Evolutionary conservation across 176 grass and related monocot genomes (phyloP).

Genomic region (Alopecurus myosuroides): DNA sequence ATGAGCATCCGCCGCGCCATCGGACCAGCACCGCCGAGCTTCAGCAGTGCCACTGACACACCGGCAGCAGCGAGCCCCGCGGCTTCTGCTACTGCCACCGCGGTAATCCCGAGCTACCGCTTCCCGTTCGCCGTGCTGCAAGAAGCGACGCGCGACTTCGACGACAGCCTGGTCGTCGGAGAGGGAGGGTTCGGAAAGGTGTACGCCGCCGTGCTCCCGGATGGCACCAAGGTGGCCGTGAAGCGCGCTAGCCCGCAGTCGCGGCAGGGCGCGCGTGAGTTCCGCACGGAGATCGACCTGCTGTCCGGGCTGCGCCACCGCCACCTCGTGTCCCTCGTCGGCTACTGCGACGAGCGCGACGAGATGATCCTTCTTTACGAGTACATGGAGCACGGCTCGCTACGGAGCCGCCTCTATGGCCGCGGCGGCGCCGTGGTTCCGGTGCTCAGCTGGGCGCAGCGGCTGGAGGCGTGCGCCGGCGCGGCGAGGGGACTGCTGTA

Average conservation of each 20-base stretch:
- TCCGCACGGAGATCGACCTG: constrained; percentile 36
- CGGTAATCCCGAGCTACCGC: constrained; percentile 13
- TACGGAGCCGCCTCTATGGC: constrained; percentile 37
- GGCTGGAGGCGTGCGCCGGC: constrained; percentile 39
- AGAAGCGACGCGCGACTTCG: constrained; percentile 34
- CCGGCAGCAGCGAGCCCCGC: background rate
- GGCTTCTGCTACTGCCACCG: background rate
- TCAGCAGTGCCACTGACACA: background rate
- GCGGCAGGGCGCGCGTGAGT: constrained; percentile 46
- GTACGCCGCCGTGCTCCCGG: constrained; percentile 26
- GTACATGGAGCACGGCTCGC: constrained; percentile 41
- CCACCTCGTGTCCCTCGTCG: constrained; percentile 39
- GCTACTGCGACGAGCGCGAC: constrained; percentile 41
- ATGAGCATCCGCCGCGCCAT: background rate
- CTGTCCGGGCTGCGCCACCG: constrained; percentile 32
- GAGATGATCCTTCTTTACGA: constrained; percentile 46
- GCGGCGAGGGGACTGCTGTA: constrained; percentile 30
- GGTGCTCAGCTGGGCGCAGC: constrained; percentile 29
- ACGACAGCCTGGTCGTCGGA: constrained; percentile 27
- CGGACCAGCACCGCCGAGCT: background rate
- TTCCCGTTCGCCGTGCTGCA: constrained; percentile 22
- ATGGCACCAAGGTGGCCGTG: constrained; percentile 32
- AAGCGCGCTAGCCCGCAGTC: constrained; percentile 45
- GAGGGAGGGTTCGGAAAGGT: constrained; percentile 48
- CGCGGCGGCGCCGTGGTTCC: background rate